Base-by-base conservation (phyloP, 2,329 filamentous ascomycete species). In the Diaporthe sp. region DNA sequence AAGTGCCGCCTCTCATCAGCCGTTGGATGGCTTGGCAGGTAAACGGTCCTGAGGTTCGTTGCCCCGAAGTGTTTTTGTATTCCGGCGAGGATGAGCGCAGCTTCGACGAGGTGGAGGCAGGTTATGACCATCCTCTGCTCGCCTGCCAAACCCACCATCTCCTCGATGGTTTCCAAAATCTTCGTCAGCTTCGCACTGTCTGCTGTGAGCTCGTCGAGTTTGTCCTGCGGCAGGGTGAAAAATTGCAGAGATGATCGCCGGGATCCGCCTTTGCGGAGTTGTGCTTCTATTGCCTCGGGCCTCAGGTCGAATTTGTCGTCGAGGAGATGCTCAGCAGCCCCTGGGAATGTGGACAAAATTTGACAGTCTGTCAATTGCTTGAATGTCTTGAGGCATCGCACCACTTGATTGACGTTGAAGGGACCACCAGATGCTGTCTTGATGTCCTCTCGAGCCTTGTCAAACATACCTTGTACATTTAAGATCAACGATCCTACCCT, bases 361-460 rank as follows among this genome's bases (percentile, higher is more conserved):
- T 49, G 39, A 28, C 61, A 65, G 17, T 28, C 8, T 15, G 17
- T n/a, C 10, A 65, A 13, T 8, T 65, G 42, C 28, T 34, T 13
- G n/a, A 49, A 65, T 12, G 61, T 49, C 42, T n/a, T 34, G 4
- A 34, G 61, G 28, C 25, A 47, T 47, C 61, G 61, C 25, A 65
- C n/a, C 2, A 65, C 61, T 49, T 65, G 61, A 10, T 65, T 65
- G 17, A 34, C 42, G 28, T 65, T 65, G 61, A 65, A 65, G 8
- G 39, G 39, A 12, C 61, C 61, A 15, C 61, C 42, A 4, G 42
- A 47, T 34, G 17, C 28, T 44, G 61, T 28, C 10, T 42, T 47
- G 39, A 65, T 49, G 17, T 65, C 61, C 10, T 28, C 61, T 65
- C 42, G 39, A n/a, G 61, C 42, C 28, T 65, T 65, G 61, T 65